A percentile compares a stretch with the other conserved stretches of the same genome.
Conservation (phyloP, 2,329 filamentous ascomycete genomes). For the Biscogniauxia sp. region DNA sequence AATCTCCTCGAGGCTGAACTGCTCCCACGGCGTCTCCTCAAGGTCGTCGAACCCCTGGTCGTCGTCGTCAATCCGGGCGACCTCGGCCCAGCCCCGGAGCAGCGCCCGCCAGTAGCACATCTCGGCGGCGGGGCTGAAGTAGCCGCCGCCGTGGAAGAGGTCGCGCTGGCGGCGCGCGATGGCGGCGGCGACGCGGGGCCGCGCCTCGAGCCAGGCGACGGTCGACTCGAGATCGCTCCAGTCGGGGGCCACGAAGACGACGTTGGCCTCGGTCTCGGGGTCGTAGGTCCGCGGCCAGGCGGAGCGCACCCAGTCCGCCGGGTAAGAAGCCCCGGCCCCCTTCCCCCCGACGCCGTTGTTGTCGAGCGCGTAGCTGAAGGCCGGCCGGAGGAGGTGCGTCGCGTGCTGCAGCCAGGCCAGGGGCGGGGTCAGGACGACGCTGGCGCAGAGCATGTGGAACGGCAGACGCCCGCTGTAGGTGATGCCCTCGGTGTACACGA, state of each 20-base stretch:
- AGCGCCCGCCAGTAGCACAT: slow-evolving; percentile 52
- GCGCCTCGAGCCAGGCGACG: slow-evolving; percentile 43
- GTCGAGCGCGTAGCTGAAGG: slow-evolving; percentile 38
- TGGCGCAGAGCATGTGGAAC: slow-evolving; percentile 49
- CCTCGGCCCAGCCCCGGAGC: slow-evolving; percentile 45
- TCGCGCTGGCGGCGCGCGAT: slow-evolving; percentile 48
- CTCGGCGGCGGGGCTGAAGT: slow-evolving; percentile 50
- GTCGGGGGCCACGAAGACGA: slow-evolving; percentile 50
- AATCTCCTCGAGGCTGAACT: slow-evolving; percentile 35
- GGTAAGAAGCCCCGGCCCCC: slow-evolving; percentile 18
- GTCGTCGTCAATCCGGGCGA: slow-evolving; percentile 38
- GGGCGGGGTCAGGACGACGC: slow-evolving; percentile 47
- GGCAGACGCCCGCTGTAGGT: slow-evolving; percentile 52
- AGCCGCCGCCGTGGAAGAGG: slow-evolving; percentile 41
- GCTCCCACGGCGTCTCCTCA: slow-evolving; percentile 39
- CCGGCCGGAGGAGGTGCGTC: slow-evolving; percentile 45
- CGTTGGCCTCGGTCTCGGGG: slow-evolving; percentile 24
- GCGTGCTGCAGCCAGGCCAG: slow-evolving; percentile 49
- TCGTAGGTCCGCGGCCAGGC: slow-evolving; percentile 38
- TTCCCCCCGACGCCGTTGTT: not conserved
- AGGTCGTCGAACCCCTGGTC: slow-evolving; percentile 34
- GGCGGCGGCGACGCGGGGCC: slow-evolving; percentile 42
- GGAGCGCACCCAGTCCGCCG: slow-evolving; percentile 26
- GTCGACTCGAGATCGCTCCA: slow-evolving; percentile 50
- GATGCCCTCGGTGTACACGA: slow-evolving; percentile 54